Percentiles rank a stretch among this genome's conserved stretches.
phyloP scores from a whole-genome alignment of 1,139 yeast species.

The Taphrina wiesneri region DNA sequence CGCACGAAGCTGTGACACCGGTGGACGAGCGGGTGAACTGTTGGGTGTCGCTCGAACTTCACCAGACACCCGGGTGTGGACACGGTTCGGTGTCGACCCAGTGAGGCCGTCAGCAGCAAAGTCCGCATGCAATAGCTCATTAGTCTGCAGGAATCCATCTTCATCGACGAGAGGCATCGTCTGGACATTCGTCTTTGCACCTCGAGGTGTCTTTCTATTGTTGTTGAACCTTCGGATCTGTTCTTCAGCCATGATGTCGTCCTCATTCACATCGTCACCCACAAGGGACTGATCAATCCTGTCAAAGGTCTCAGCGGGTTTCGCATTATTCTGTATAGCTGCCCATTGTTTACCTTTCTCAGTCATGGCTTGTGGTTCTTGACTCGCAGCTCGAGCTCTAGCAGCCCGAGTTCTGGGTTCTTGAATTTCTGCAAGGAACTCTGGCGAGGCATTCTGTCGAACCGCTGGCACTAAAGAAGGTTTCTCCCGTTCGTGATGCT shows the following conservation, averaged over 20 bases:
- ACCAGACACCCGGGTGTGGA: neutral
- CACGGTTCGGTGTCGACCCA: neutral
- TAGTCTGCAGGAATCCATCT: slow-evolving; percentile 6
- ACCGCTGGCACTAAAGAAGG: neutral
- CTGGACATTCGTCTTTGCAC: neutral
- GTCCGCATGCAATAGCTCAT: neutral
- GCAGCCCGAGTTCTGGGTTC: neutral
- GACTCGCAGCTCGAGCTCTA: neutral
- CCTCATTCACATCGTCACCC: neutral
- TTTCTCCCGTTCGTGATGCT: slow-evolving; percentile 10
- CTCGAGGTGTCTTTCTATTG: neutral
- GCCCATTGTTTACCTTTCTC: neutral
- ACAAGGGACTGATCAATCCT: neutral
- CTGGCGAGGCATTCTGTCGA: neutral
- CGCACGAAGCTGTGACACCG: slow-evolving; percentile 1
- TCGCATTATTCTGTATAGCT: neutral
- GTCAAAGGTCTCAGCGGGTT: neutral
- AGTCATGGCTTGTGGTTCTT: neutral
- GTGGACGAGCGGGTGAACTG: neutral
- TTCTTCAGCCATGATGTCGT: slow-evolving; percentile 7
- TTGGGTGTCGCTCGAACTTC: slow-evolving; percentile 10
- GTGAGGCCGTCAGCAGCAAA: neutral
- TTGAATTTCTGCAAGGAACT: neutral
- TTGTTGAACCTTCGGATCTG: slow-evolving; percentile 1
- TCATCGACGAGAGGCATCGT: neutral